Conservation (phyloP, 2,329 filamentous ascomycete species). For the Thermochaetoides dissita region DNA sequence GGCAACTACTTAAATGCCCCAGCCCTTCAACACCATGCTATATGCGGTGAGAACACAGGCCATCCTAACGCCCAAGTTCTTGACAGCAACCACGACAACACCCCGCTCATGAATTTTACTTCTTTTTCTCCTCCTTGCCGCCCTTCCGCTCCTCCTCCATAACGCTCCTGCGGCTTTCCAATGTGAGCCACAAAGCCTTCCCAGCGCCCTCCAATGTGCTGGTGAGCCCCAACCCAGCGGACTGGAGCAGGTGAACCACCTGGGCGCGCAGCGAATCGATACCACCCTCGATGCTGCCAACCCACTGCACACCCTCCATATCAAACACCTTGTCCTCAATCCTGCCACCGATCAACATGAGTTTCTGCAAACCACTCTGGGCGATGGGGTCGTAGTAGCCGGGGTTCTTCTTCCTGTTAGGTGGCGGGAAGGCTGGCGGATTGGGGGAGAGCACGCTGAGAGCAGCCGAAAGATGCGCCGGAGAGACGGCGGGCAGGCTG, state of each 20-base stretch:
- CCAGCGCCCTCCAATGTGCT: conserved; percentile 64
- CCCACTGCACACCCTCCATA: conserved; percentile 48
- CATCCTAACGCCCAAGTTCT: background rate
- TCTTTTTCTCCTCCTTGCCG: conserved; percentile 17
- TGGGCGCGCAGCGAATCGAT: conserved; percentile 68
- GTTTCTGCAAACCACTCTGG: conserved; percentile 71
- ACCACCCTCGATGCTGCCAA: conserved; percentile 66
- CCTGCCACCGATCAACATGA: conserved; percentile 73
- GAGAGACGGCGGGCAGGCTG: conserved; percentile 69
- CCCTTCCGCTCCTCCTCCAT: conserved; percentile 55
- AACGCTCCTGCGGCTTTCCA: conserved; percentile 69
- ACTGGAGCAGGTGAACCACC: conserved; percentile 68
- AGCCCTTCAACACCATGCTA: conserved; percentile 4
- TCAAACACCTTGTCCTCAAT: conserved; percentile 81
- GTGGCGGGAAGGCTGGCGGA: conserved; percentile 60
- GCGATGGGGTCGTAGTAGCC: conserved; percentile 68
- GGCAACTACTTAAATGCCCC: conserved; percentile 7
- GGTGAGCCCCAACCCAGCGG: conserved; percentile 63
- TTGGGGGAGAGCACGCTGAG: conserved; percentile 65
- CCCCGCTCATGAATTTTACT: conserved; percentile 13
- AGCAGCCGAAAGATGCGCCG: conserved; percentile 68
- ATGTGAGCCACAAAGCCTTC: conserved; percentile 72
- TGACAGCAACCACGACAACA: no score
- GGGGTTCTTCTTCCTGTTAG: conserved; percentile 60
- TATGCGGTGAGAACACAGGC: conserved; percentile 5